Evolutionary conservation across 441 rosid species (phyloP).

Genomic region (Rhodomyrtus psidioides): DNA sequence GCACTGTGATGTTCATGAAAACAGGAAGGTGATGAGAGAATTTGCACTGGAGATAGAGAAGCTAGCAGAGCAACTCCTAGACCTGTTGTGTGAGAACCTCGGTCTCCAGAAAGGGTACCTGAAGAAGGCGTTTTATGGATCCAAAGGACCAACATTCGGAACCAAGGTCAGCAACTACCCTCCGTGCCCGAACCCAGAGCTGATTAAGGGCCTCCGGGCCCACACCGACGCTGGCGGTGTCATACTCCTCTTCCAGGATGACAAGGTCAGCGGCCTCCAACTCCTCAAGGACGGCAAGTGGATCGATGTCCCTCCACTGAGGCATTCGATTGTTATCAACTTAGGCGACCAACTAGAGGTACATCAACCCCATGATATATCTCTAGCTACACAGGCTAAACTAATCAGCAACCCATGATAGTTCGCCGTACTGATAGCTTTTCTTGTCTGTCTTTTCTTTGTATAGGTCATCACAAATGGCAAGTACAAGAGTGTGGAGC

Average conservation of each 20-base stretch:
- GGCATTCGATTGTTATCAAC: slow-evolving; percentile 70
- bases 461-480: slow-evolving; percentile 73
- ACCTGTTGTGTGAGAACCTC: slow-evolving; percentile 52
- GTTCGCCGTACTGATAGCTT: not conserved
- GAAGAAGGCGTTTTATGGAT: slow-evolving; percentile 50
- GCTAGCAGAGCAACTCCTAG: slow-evolving; percentile 51
- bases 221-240: slow-evolving; percentile 88
- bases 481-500: slow-evolving; percentile 67
- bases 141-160: slow-evolving; percentile 61
- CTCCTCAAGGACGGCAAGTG: slow-evolving; percentile 66
- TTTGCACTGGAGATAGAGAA: slow-evolving; percentile 38
- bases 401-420: not conserved
- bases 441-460: not conserved
- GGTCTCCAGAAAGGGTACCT: slow-evolving; percentile 61
- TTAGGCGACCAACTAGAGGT: slow-evolving; percentile 90
- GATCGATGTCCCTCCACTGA: slow-evolving; percentile 74
- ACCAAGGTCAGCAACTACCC: slow-evolving; percentile 86
- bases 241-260: slow-evolving; percentile 71
- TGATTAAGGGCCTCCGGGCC: slow-evolving; percentile 71
- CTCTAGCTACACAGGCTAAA: not conserved
- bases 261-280: slow-evolving; percentile 76
- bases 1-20: not conserved
- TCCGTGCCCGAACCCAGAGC: slow-evolving; percentile 76
- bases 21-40: slow-evolving; percentile 53
- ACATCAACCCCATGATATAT: not conserved